These are phyloP conservation scores for Grammothele lineata DNA, from an alignment of 768 basidiomycete species.

Conservation along the genomic window DNA sequence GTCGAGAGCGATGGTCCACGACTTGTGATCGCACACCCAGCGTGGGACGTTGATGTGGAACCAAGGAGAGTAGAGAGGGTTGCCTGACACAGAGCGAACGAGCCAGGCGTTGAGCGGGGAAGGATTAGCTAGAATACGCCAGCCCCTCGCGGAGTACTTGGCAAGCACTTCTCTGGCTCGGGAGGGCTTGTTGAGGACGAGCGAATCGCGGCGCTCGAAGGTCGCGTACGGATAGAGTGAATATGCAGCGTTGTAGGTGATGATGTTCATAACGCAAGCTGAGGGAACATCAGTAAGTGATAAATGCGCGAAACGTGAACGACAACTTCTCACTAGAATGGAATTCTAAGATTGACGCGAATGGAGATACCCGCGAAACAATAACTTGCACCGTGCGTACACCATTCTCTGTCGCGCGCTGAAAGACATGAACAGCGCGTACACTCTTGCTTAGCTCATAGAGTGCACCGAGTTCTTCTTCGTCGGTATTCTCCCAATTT, in stretches of 20 bases:
- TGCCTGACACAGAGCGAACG: neutral
- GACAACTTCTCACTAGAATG: constrained; percentile 47
- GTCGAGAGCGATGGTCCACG: constrained; percentile 16
- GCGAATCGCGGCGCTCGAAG: constrained; percentile 28
- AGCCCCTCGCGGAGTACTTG: constrained; percentile 29
- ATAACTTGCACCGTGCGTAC: constrained; percentile 39
- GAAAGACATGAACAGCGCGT: constrained; percentile 31
- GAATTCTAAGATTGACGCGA: constrained; percentile 38
- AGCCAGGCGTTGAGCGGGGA: neutral
- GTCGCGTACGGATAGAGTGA: constrained; percentile 39
- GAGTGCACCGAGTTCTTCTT: constrained; percentile 15
- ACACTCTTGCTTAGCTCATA: constrained; percentile 23
- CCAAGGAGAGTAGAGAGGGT: neutral
- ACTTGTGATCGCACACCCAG: constrained; percentile 16
- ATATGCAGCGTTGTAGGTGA: constrained; percentile 37
- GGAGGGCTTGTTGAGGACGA: constrained; percentile 10
- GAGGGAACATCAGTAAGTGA: constrained; percentile 5
- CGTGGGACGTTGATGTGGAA: constrained; percentile 5
- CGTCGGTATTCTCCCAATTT: neutral
- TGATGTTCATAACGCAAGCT: constrained; percentile 44
- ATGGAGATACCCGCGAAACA: constrained; percentile 26
- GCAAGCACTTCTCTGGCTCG: neutral
- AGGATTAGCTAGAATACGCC: constrained; percentile 23
- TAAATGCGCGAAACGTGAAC: too few species aligned
- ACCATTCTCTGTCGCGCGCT: neutral